Percentiles rank a stretch among this genome's conserved stretches.
phyloP scores from a whole-genome alignment of 2,329 filamentous ascomycete species.

The Cyphellophora europaea region DNA sequence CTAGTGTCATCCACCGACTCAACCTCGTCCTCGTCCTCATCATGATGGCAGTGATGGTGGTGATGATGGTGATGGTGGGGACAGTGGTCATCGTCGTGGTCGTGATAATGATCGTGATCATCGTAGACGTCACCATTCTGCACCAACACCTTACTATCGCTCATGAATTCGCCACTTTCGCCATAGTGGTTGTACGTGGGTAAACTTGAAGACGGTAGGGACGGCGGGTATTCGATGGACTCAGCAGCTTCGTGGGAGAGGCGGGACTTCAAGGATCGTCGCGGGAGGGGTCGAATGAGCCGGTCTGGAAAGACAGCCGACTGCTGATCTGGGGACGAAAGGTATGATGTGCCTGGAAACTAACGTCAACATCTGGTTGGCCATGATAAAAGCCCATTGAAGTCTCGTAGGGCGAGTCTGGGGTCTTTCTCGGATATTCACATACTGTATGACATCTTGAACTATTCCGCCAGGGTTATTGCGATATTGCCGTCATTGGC shows the following conservation, averaged over 20 bases:
- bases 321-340: constrained; percentile 55
- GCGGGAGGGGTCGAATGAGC: constrained; percentile 86
- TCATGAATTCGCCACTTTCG: constrained; percentile 46
- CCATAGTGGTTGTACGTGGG: constrained; percentile 64
- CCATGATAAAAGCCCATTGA: background rate
- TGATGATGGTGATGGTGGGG: constrained; percentile 13
- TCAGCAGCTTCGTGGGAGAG: constrained; percentile 77
- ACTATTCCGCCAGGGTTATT: background rate
- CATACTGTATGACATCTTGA: constrained; percentile 16
- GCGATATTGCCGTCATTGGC: background rate
- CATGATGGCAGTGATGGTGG: constrained; percentile 24
- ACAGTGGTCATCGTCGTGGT: constrained; percentile 15
- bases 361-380: constrained; percentile 7
- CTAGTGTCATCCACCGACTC: constrained; percentile 42
- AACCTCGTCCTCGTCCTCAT: constrained; percentile 26
- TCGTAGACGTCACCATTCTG: constrained; percentile 28
- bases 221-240: constrained; percentile 71
- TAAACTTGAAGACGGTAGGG: constrained; percentile 59
- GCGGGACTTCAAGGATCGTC: constrained; percentile 76
- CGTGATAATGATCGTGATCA: constrained; percentile 15
- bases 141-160: constrained; percentile 35
- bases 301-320: constrained; percentile 79
- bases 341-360: constrained; percentile 37
- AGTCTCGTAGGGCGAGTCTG: background rate
- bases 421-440: background rate